Percentiles rank a stretch among this genome's conserved stretches.
These are phyloP conservation scores for Sarocladiaceae sp. DNA, from an alignment of 2,329 filamentous ascomycete species.

Conservation along the genomic window DNA sequence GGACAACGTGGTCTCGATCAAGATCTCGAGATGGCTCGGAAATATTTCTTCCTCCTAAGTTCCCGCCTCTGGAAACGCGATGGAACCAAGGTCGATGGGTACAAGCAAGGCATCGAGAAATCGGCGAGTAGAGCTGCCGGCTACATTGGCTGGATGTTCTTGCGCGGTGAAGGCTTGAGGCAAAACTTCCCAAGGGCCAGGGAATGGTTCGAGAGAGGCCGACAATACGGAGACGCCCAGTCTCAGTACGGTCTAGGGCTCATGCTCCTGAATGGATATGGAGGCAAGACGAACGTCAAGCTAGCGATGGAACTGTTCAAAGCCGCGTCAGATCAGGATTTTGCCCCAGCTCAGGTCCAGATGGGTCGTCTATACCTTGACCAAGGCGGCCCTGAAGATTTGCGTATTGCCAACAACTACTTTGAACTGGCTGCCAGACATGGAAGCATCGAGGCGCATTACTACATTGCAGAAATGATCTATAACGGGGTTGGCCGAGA, in stretches of 20 bases:
- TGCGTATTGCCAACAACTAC: slow-evolving; percentile 75
- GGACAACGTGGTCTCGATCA: slow-evolving; percentile 71
- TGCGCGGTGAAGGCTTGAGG: slow-evolving; percentile 79
- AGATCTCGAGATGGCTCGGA: slow-evolving; percentile 69
- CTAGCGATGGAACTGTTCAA: slow-evolving; percentile 74
- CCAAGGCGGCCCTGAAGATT: slow-evolving; percentile 66
- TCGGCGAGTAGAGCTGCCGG: slow-evolving; percentile 79
- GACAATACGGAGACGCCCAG: slow-evolving; percentile 70
- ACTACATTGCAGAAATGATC: slow-evolving; percentile 86
- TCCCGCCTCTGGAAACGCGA: slow-evolving; percentile 78
- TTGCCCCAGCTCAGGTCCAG: slow-evolving; percentile 74
- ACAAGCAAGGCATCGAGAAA: slow-evolving; percentile 68
- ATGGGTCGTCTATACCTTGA: slow-evolving; percentile 83
- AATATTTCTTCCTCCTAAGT: slow-evolving; percentile 77
- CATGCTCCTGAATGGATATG: slow-evolving; percentile 78
- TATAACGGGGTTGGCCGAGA: slow-evolving; percentile 77
- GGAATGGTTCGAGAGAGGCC: slow-evolving; percentile 79
- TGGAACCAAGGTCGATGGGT: slow-evolving; percentile 67
- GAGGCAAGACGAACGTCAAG: slow-evolving; percentile 63
- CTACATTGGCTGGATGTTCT: slow-evolving; percentile 82
- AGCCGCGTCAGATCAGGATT: slow-evolving; percentile 76
- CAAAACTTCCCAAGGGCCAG: slow-evolving; percentile 74
- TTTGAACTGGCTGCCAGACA: slow-evolving; percentile 83
- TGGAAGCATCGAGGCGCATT: slow-evolving; percentile 82
- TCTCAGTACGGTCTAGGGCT: slow-evolving; percentile 82